Evolutionary conservation across 2,329 filamentous ascomycete species (phyloP).

Genomic region (Verticillium nubilum): DNA sequence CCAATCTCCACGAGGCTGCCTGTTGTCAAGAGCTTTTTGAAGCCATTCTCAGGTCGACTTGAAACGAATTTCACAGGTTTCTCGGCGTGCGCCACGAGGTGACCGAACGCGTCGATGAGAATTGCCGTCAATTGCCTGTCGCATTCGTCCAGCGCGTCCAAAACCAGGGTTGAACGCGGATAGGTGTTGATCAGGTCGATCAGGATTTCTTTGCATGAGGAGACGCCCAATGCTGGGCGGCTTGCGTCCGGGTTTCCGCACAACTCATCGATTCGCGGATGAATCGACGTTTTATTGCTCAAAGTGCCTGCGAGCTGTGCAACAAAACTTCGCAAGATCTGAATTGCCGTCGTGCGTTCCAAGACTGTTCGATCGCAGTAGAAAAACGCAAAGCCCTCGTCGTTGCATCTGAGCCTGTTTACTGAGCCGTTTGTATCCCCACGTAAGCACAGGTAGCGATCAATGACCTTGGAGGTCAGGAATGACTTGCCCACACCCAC

Average conservation of each 20-base stretch:
- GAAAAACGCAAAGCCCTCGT: neutral
- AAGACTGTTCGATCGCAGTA: neutral
- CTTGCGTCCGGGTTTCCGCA: neutral
- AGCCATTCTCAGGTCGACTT: neutral
- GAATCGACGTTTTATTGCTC: neutral
- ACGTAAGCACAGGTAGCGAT: neutral
- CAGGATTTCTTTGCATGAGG: neutral
- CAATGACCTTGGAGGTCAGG: neutral
- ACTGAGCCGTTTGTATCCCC: neutral
- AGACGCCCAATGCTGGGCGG: neutral
- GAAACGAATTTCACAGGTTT: neutral
- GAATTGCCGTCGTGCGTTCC: neutral
- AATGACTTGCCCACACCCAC: neutral
- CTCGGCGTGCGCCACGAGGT: neutral
- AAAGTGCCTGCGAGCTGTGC: neutral
- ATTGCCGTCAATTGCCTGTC: neutral
- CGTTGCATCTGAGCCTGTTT: neutral
- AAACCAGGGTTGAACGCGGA: neutral
- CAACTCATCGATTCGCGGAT: neutral
- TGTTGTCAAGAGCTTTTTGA: neutral
- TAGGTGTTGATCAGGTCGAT: neutral
- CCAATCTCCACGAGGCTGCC: neutral
- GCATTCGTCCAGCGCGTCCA: neutral
- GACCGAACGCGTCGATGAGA: neutral
- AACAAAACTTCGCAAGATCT: neutral